Percentiles rank a stretch among this genome's conserved stretches.
Conservation (phyloP, 2,329 filamentous ascomycete species). For the Cytospora schulzeri region DNA sequence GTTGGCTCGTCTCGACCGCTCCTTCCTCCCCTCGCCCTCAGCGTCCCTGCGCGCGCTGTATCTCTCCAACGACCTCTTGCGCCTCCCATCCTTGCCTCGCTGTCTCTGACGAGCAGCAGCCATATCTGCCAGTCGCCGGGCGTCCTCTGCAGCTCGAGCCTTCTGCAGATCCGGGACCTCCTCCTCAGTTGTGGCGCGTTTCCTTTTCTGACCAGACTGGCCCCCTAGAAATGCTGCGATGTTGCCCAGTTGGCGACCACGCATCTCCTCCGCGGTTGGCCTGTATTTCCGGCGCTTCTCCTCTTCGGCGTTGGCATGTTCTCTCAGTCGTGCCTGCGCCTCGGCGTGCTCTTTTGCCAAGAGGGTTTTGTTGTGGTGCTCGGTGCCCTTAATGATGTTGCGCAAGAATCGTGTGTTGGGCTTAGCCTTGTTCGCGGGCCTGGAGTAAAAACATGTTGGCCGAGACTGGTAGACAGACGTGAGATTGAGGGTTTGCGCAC, state of each 20-base stretch:
- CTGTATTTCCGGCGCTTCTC: slow-evolving; percentile 46
- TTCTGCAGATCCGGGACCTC: slow-evolving; percentile 16
- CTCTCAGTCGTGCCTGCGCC: slow-evolving; percentile 68
- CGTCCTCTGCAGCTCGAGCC: slow-evolving; percentile 23
- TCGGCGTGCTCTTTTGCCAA: slow-evolving; percentile 84
- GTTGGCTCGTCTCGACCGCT: slow-evolving; percentile 11
- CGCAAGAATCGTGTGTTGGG: slow-evolving; percentile 90
- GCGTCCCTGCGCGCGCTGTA: slow-evolving; percentile 17
- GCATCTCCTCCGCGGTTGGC: slow-evolving; percentile 53
- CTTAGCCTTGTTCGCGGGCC: slow-evolving; percentile 71
- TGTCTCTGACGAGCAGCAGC: slow-evolving; percentile 19
- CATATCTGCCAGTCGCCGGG: slow-evolving; percentile 20
- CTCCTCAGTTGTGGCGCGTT: slow-evolving; percentile 30
- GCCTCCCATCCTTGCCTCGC: slow-evolving; percentile 17
- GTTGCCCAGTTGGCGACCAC: slow-evolving; percentile 60
- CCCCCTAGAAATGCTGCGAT: slow-evolving; percentile 60
- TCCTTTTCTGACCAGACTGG: slow-evolving; percentile 39
- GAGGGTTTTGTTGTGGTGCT: slow-evolving; percentile 85
- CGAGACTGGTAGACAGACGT: slow-evolving; percentile 27
- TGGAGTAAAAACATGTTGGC: slow-evolving; percentile 38
- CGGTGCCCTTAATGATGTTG: slow-evolving; percentile 85
- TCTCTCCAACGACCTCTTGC: slow-evolving; percentile 24
- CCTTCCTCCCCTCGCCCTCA: slow-evolving; percentile 5
- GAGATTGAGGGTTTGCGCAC: slow-evolving; percentile 23
- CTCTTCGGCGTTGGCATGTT: slow-evolving; percentile 55